A percentile compares a stretch with the other conserved stretches of the same genome.
phyloP scores from a whole-genome alignment of 2,329 filamentous ascomycete genomes.

The Fusarium piperis region DNA sequence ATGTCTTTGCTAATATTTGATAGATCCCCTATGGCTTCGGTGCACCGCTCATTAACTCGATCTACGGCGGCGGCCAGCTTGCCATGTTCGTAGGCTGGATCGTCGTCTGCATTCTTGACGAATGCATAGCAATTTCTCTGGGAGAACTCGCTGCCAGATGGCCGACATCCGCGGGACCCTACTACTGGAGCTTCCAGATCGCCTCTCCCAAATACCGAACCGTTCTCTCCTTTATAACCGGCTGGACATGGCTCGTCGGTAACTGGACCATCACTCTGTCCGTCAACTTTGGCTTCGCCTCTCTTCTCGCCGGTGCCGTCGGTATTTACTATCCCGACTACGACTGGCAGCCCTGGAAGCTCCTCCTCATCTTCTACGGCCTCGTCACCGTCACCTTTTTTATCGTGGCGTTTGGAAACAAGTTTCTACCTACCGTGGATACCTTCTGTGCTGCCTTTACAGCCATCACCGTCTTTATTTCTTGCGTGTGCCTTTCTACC shows the following conservation, averaged over 20 bases:
- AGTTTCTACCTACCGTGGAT: constrained; percentile 71
- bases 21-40: constrained; percentile 42
- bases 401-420: constrained; percentile 71
- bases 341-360: constrained; percentile 70
- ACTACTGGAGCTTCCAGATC: constrained; percentile 78
- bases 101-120: constrained; percentile 72
- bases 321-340: constrained; percentile 70
- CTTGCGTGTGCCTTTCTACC: constrained; percentile 61
- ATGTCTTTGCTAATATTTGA: not conserved
- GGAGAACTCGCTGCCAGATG: constrained; percentile 77
- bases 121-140: constrained; percentile 75
- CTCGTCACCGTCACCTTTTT: constrained; percentile 70
- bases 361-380: constrained; percentile 77
- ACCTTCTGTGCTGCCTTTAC: constrained; percentile 76
- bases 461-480: constrained; percentile 75
- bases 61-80: constrained; percentile 39
- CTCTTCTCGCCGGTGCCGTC: constrained; percentile 73
- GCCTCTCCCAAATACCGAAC: constrained; percentile 68
- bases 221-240: constrained; percentile 75
- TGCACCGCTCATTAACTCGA: constrained; percentile 34
- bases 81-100: constrained; percentile 76
- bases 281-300: constrained; percentile 74
- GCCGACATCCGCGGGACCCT: constrained; percentile 69
- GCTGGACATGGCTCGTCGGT: constrained; percentile 77
- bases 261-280: constrained; percentile 77